A percentile compares a stretch with the other conserved stretches of the same genome.
Conservation (phyloP, 495 filamentous ascomycete genomes). For the Podospora tetraspora region DNA sequence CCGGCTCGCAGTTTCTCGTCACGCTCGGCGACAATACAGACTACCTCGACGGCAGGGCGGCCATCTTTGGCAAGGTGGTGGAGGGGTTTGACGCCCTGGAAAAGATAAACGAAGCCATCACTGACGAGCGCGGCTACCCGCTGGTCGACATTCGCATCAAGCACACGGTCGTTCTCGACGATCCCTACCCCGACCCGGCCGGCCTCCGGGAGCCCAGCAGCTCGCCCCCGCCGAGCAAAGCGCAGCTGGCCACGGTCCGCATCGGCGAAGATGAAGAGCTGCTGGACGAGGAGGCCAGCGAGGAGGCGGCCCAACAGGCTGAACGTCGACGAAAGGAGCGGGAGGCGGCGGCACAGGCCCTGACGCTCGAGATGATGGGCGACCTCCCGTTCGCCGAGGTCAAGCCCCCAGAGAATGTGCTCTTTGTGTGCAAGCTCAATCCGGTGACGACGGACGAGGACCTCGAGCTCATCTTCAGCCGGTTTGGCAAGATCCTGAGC, state of each 20-base stretch:
- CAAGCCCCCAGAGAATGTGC: slow-evolving; percentile 92
- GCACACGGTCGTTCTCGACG: slow-evolving; percentile 84
- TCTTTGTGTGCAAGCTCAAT: slow-evolving; percentile 98
- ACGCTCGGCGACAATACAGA: slow-evolving; percentile 84
- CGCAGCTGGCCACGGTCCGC: slow-evolving; percentile 82
- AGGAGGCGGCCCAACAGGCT: slow-evolving; percentile 69
- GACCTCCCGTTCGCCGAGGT: slow-evolving; percentile 97
- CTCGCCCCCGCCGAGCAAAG: slow-evolving; percentile 76
- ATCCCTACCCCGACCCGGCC: slow-evolving; percentile 75
- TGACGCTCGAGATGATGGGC: slow-evolving; percentile 96
- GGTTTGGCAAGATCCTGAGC: slow-evolving; percentile 90
- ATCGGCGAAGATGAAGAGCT: slow-evolving; percentile 86
- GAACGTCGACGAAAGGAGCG: slow-evolving; percentile 80
- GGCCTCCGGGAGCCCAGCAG: slow-evolving; percentile 68
- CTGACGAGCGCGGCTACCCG: slow-evolving; percentile 76
- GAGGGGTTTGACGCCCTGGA: slow-evolving; percentile 90
- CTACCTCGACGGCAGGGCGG: slow-evolving; percentile 81
- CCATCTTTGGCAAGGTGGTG: slow-evolving; percentile 91
- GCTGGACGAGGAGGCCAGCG: slow-evolving; percentile 54
- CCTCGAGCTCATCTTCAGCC: slow-evolving; percentile 90
- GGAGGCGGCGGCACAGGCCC: slow-evolving; percentile 87
- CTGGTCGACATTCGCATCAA: slow-evolving; percentile 88
- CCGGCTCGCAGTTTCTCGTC: slow-evolving; percentile 85
- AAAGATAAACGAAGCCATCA: slow-evolving; percentile 85
- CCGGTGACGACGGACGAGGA: slow-evolving; percentile 94